Evolutionary conservation across 2,329 filamentous ascomycete species (phyloP), one percentile per base, ranked within the genome.

Genomic region (Purpureocillium lavendulum): DNA sequence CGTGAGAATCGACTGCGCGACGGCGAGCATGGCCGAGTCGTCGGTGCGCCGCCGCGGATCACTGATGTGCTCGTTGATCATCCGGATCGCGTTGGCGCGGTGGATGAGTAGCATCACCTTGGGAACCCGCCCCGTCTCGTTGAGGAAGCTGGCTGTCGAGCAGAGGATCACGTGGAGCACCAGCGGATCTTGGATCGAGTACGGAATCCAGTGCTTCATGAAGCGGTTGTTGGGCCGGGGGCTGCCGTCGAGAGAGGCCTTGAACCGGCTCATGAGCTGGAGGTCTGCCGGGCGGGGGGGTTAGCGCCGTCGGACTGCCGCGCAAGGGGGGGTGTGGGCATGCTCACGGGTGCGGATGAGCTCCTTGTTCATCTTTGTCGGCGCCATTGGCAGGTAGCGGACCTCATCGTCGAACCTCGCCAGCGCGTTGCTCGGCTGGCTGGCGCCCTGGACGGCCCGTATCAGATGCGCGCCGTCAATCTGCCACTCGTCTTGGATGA

Each of bases 121-220:
- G 32, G 67, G 63, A 3, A 73, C 52, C 30, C 68, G 65, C 3
- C 67, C 64, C 1, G 66, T 67, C 47, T 75, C 71, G 30, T 65
- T 61, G 24, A 74, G 57, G 47, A 73, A 73, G 48, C 69, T 72
- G 1, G 70, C 64, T 0, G 71, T 65, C 7, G 69, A 69, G 47
- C 70, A 73, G 4, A 73, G 60, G 29, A 70, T 62, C 8, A 71
- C 65, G 35, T 71, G 67, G 0, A 66, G 54, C 9, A 74, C 57
- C 4, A 75, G 57, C 4, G 66, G 68, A n/a, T 70, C 67, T 39
- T 73, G 66, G 10, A 73, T 55, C 34, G 61, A 69, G 45, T 60
- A 66, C 1, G 70, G 68, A 7, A 70, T 57, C 54, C 67, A 73
- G 33, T 66, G 56, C 47, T 63, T 69, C 57, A 66, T 66, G 48